These are phyloP conservation scores for Sphagnum magellanicum DNA, from an alignment of 228 moss, liverwort and hornwort genomes.

Conservation along the genomic window DNA sequence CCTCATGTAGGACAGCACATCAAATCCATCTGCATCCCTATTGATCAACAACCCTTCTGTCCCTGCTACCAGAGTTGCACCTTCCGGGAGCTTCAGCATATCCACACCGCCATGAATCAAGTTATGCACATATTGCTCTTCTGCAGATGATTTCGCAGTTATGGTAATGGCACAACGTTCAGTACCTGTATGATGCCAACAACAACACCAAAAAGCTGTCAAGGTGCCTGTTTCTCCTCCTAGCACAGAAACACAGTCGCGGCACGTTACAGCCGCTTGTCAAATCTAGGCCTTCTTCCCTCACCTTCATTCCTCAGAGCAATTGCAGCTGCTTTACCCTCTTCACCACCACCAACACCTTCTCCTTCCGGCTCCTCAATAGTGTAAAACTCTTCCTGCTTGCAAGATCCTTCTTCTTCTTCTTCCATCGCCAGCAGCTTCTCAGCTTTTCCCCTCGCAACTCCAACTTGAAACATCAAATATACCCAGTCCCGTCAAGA, in stretches of 20 bases:
- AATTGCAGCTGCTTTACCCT: neutral
- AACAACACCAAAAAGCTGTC: neutral
- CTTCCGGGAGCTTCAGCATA: conserved; percentile 64
- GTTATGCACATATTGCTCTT: conserved; percentile 23
- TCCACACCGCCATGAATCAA: conserved; percentile 19
- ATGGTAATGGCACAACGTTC: conserved; percentile 43
- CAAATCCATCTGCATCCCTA: conserved; percentile 31
- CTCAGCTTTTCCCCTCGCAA: too few species aligned
- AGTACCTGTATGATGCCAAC: conserved; percentile 12
- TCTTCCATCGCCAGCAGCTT: too few species aligned
- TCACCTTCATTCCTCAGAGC: conserved; percentile 2
- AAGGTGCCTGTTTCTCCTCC: neutral
- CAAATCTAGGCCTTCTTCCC: neutral
- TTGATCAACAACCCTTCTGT: conserved; percentile 8
- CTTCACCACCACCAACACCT: neutral
- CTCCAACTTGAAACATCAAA: too few species aligned
- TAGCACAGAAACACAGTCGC: neutral
- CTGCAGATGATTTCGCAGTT: conserved; percentile 44
- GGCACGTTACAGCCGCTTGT: neutral
- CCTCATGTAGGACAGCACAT: conserved; percentile 40
- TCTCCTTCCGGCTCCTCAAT: neutral
- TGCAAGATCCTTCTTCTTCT: too few species aligned
- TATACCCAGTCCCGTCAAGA: too few species aligned
- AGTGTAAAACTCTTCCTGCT: neutral
- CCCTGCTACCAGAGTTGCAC: conserved; percentile 32